phyloP scores from a whole-genome alignment of 495 filamentous ascomycete species.

The Achaetomiella virescens region DNA sequence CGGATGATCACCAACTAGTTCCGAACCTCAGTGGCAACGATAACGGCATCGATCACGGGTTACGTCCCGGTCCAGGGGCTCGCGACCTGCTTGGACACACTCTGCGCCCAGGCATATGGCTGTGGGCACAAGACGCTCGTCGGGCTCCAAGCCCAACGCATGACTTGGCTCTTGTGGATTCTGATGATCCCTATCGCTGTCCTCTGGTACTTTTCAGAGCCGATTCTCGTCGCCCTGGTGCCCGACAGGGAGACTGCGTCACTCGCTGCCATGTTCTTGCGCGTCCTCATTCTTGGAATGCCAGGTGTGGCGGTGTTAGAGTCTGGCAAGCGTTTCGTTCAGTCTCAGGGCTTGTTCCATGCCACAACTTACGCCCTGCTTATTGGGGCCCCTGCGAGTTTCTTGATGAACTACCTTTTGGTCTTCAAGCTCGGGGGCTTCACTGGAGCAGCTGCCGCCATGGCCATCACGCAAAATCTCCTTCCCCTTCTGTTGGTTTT shows the following conservation, averaged over 20 bases:
- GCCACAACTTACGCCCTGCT: conserved; percentile 62
- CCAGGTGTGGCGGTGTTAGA: conserved; percentile 67
- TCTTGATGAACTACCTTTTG: conserved; percentile 60
- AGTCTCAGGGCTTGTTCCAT: conserved; percentile 65
- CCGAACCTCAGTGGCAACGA: conserved; percentile 47
- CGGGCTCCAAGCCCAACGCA: conserved; percentile 64
- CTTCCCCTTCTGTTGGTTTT: conserved; percentile 67
- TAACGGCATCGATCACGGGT: conserved; percentile 69
- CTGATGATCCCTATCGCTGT: conserved; percentile 57
- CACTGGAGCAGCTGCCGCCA: conserved; percentile 76
- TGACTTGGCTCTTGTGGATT: conserved; percentile 59
- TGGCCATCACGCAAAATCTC: conserved; percentile 75
- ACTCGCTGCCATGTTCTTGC: conserved; percentile 61
- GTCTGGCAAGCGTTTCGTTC: conserved; percentile 62
- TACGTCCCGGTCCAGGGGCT: conserved; percentile 67
- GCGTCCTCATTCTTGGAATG: conserved; percentile 56
- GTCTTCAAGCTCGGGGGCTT: conserved; percentile 75
- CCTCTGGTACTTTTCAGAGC: conserved; percentile 52
- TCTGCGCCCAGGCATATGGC: conserved; percentile 71
- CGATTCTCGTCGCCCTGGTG: conserved; percentile 51
- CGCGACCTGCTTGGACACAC: conserved; percentile 63
- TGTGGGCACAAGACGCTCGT: conserved; percentile 62
- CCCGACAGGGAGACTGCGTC: conserved; percentile 56
- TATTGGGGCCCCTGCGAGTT: conserved; percentile 60
- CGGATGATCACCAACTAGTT: conserved; percentile 4